Conservation (phyloP, 225 moss, liverwort and hornwort genomes). For the Polytrichum commune region DNA sequence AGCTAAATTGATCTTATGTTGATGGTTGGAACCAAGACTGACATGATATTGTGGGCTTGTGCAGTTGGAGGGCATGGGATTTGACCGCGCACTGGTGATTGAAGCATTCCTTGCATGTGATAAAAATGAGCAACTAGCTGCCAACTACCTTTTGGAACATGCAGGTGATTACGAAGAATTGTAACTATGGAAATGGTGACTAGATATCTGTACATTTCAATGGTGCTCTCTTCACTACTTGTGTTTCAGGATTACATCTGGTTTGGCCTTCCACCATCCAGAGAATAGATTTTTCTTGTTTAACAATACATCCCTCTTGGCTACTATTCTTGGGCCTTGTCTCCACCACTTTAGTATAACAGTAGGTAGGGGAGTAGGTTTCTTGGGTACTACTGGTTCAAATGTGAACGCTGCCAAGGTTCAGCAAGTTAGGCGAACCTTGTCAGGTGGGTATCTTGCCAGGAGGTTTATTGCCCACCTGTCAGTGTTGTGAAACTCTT, state of each 20-base stretch:
- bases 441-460: slow-evolving; percentile 5
- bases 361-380: slow-evolving; percentile 19
- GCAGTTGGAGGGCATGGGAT: slow-evolving; percentile 87
- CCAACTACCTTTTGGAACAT: slow-evolving; percentile 80
- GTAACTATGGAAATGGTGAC: slow-evolving; percentile 9
- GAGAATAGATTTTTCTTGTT: not conserved
- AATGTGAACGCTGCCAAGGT: slow-evolving; percentile 24
- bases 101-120: slow-evolving; percentile 81
- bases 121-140: slow-evolving; percentile 83
- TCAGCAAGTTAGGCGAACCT: slow-evolving; percentile 12
- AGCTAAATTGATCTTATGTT: not conserved
- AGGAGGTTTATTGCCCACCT: slow-evolving; percentile 12
- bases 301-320: not conserved
- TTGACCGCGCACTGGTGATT: slow-evolving; percentile 73
- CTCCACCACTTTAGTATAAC: slow-evolving; percentile 4
- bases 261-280: slow-evolving; percentile 16
- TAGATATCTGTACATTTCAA: slow-evolving; percentile 50
- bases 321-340: not conserved
- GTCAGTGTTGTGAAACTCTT: slow-evolving; percentile 17
- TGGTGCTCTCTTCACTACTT: slow-evolving; percentile 32
- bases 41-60: slow-evolving; percentile 5
- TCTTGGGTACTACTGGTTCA: slow-evolving; percentile 26
- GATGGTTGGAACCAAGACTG: not conserved
- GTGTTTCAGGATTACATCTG: slow-evolving; percentile 31
- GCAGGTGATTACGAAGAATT: slow-evolving; percentile 68